Conservation (phyloP, 176 grass and related monocot genomes). For the Carex pumila region DNA sequence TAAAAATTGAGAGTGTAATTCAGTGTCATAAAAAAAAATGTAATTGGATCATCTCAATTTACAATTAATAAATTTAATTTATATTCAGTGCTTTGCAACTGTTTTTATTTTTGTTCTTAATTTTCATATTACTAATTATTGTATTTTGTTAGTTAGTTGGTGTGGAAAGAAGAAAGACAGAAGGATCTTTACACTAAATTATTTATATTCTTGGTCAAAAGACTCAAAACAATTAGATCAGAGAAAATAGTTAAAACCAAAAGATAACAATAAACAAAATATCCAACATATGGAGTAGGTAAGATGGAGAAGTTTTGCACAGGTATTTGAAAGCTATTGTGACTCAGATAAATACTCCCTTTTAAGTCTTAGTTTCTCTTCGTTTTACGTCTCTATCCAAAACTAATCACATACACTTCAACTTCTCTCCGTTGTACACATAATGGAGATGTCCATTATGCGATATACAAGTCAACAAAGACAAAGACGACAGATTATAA, state of each 20-base stretch:
- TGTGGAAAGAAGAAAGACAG: background rate
- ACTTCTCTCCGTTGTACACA: background rate
- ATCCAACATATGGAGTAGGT: conserved; percentile 24
- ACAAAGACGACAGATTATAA: background rate
- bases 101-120: too few species aligned
- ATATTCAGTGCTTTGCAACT: too few species aligned
- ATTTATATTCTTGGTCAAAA: background rate
- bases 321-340: conserved; percentile 12
- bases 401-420: background rate
- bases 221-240: background rate
- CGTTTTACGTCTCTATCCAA: conserved; percentile 9
- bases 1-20: too few species aligned
- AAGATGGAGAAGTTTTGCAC: conserved; percentile 19
- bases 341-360: conserved; percentile 10
- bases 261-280: conserved; percentile 5
- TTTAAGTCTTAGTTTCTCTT: conserved; percentile 2
- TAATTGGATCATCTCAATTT: too few species aligned
- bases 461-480: background rate
- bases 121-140: too few species aligned
- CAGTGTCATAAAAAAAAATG: too few species aligned
- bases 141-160: too few species aligned
- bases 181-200: background rate
- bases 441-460: background rate
- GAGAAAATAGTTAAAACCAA: background rate
- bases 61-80: too few species aligned